Base-by-base conservation (phyloP, 1,284 basidiomycete genomes). In the Melampsora americana region DNA sequence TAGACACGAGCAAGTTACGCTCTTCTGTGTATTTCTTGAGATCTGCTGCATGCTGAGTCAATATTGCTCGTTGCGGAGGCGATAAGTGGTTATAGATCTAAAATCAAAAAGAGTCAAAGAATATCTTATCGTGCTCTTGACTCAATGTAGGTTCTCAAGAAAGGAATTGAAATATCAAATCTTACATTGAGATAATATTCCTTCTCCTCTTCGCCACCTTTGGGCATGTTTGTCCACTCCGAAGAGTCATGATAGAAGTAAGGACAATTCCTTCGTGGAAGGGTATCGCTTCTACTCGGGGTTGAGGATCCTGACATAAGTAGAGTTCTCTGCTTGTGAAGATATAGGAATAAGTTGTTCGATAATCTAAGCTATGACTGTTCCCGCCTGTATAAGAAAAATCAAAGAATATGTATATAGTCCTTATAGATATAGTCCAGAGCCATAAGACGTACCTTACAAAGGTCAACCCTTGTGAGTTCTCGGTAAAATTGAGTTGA, bases 181-280 rank as follows among this genome's bases (percentile, higher is more conserved):
- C 70, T 66, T n/a, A 72, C 70, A 26, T 65, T 64, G 2, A 72
- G 28, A 66, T 72, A 72, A 42, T 65, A 72, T 23, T 60, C 62
- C 46, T 72, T 72, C 30, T 72, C 70, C 48, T 72, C 62, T 9
- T 72, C 70, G 12, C 70, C 70, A 39, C 70, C 70, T 35, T 65
- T 72, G 6, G 60, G 32, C 70, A 72, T 72, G 30, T 56, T 42
- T 28, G 42, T 66, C 70, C 70, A 72, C 42, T 72, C n/a, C n/a
- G n/a, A n/a, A n/a, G n/a, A n/a, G n/a, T n/a, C n/a, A n/a, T n/a
- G n/a, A n/a, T n/a, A n/a, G 28, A 65, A 56, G 46, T 32, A 72
- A n/a, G 61, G 70, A 30, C 44, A 65, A n/a, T 48, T 39, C 4
- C 62, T 48, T 48, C 46, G 46, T 60, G 16, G 69, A 28, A 59